Evolutionary conservation across 139 green algal species (phyloP), one percentile per base, ranked within the genome.

Genomic region (Astrephomene gubernaculifera): DNA sequence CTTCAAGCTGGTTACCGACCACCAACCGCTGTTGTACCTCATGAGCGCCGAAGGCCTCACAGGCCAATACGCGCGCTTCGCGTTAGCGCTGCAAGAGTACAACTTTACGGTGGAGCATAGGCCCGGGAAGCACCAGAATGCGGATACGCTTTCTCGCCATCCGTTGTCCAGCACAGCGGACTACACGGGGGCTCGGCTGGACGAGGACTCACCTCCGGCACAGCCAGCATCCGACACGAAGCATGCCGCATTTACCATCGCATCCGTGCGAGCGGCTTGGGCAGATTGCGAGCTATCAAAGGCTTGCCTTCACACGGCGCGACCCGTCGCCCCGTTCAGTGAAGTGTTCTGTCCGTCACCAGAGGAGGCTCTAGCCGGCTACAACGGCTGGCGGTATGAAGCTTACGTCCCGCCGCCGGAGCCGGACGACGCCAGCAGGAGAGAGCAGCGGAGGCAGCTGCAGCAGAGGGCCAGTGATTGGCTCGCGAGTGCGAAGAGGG

Each of bases 41-140:
- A n/a, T n/a, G n/a, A n/a, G n/a, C n/a, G n/a, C n/a, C n/a, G n/a
- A n/a, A n/a, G n/a, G n/a, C n/a, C n/a, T n/a, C n/a, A 81, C 57
- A 2, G 60, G 61, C 14, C 71, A 89, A 53, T 67, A 84, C 19
- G 80, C 71, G 4, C 71, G 86, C 22, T 89, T 79, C 79, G 65
- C 79, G 0, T 17, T 86, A 10, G 72, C 33, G 22, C n/a, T 89
- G 22, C 70, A 83, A 33, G 79, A 84, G 7, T 86, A 74, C 63
- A 6, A 52, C 2, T 87, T 79, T 54, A 39, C n/a, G 0, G 61
- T 69, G 6, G 61, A 6, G n/a, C 61, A 69, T n/a, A 29, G 61
- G n/a, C 61, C 61, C 4, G 61, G 36, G 82, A 38, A 45, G 44
- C 43, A 79, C 31, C 10, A n/a, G 10, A 79, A 79, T n/a, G 71